Base-by-base conservation (phyloP, 2,329 filamentous ascomycete genomes). In the Trichocomaceae sp. region DNA sequence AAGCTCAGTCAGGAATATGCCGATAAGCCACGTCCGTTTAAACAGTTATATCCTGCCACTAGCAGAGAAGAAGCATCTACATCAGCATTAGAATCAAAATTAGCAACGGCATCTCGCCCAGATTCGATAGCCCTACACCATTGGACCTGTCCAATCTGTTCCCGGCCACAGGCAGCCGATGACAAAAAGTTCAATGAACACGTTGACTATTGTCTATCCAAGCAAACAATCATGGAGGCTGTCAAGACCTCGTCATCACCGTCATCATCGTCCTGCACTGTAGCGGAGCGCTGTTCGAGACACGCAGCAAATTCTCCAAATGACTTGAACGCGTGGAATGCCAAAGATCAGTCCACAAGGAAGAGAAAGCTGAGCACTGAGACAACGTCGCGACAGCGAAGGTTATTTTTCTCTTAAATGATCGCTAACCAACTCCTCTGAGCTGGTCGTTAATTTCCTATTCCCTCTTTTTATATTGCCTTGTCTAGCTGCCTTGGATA, bases 121-220 rank as follows among this genome's bases (percentile, higher is more conserved):
- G 13, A 29, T n/a, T 8, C n/a, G 12, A 10, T 10, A 5, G 6
- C 47, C 6, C 2, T 65, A 80, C 51, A 83, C 47, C 78, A 77
- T 69, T 97, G 91, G 91, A 80, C 86, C 37, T 99, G 93, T 69
- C 93, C 93, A 0, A 88, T 97, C 45, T 99, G 93, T 69, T 73
- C 76, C n/a, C 77, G 85, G 15, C 85, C 88, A 0, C 91, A 96
- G 64, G 65, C 76, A 0, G 82, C 90, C 0, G 80, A 92, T 49
- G 90, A 96, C 67, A 79, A 79, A 46, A 75, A 74, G 0, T 95
- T 97, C 72, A 99, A 99, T 62, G 83, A 87, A 55, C 93, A 99
- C 65, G 90, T 99, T 50, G 93, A 99, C 68, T 81, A 87, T 8
- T 99, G 93, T 68, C 79, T 99, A 1, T 96, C 91, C 0, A 80